A percentile compares a stretch with the other conserved stretches of the same genome.
These are phyloP conservation scores for Sclerotinia sclerotiorum DNA, from an alignment of 2,329 filamentous ascomycete species.

Conservation along the genomic window DNA sequence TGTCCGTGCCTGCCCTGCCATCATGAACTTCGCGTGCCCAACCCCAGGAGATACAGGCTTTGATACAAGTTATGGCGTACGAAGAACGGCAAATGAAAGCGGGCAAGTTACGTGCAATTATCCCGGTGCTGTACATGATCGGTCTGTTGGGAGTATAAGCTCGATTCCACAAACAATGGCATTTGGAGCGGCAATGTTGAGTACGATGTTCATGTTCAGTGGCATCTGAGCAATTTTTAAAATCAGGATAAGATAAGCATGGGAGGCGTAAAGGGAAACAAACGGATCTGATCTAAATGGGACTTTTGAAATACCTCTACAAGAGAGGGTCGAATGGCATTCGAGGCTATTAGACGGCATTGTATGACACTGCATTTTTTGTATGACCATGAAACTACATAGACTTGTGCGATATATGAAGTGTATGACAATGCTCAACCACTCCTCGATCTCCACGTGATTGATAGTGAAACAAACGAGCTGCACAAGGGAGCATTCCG, in stretches of 20 bases:
- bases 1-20: constrained; percentile 78
- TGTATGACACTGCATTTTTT: constrained; percentile 21
- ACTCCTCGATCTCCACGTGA: not conserved
- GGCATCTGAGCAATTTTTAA: constrained; percentile 18
- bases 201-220: constrained; percentile 32
- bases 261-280: constrained; percentile 30
- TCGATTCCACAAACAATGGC: constrained; percentile 41
- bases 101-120: constrained; percentile 56
- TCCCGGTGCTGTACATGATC: constrained; percentile 57
- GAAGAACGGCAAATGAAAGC: constrained; percentile 30
- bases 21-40: constrained; percentile 76
- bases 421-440: constrained; percentile 11
- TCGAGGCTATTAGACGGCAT: constrained; percentile 9
- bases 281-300: constrained; percentile 22
- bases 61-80: constrained; percentile 48
- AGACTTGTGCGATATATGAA: constrained; percentile 22
- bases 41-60: constrained; percentile 45
- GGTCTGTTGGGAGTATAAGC: constrained; percentile 55
- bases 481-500: not conserved
- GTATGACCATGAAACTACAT: constrained; percentile 24
- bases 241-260: constrained; percentile 29
- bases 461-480: constrained; percentile 12
- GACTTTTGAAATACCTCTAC: constrained; percentile 19
- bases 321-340: constrained; percentile 17
- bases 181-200: constrained; percentile 26